A percentile compares a stretch with the other conserved stretches of the same genome.
Conservation (phyloP, 192 early-diverging fungal genomes). For the Helicostylum pulchrum region DNA sequence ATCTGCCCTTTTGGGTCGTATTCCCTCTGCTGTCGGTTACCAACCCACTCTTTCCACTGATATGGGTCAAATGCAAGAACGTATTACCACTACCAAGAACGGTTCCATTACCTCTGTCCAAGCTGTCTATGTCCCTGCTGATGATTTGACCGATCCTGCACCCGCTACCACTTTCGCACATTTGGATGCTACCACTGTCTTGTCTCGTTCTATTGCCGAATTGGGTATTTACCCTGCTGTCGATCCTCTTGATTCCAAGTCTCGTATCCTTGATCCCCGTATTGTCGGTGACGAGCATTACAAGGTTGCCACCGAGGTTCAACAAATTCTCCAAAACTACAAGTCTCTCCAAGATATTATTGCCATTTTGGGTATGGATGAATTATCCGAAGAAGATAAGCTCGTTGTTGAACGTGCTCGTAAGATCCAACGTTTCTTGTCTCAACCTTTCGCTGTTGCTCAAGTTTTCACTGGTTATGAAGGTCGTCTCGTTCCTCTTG, state of each 20-base stretch:
- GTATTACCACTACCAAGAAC: conserved; percentile 99
- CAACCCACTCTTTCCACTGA: conserved; percentile 98
- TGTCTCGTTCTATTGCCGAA: conserved; percentile 97
- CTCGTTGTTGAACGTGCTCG: conserved; percentile 96
- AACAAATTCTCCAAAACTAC: conserved; percentile 97
- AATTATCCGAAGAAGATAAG: conserved; percentile 88
- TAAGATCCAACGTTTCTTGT: conserved; percentile 99
- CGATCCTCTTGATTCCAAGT: conserved; percentile 98
- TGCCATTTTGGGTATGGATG: conserved; percentile 99
- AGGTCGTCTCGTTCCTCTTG: conserved; percentile 83
- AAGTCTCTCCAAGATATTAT: conserved; percentile 99
- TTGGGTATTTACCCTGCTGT: conserved; percentile 99
- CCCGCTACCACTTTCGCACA: conserved; percentile 99
- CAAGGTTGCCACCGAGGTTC: conserved; percentile 86
- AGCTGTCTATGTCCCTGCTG: conserved; percentile 98
- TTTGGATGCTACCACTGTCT: conserved; percentile 98
- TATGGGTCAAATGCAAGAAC: conserved; percentile 99
- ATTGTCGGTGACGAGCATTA: conserved; percentile 96
- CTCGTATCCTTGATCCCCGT: conserved; percentile 96
- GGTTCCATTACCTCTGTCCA: conserved; percentile 99
- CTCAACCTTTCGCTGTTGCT: conserved; percentile 95
- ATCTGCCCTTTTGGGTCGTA: conserved; percentile 98
- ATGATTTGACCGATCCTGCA: conserved; percentile 99
- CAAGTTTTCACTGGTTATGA: conserved; percentile 96
- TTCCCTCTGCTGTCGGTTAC: conserved; percentile 99